Conservation (phyloP, 2,329 filamentous ascomycete species). For the Penicillium aurantiogriseum region DNA sequence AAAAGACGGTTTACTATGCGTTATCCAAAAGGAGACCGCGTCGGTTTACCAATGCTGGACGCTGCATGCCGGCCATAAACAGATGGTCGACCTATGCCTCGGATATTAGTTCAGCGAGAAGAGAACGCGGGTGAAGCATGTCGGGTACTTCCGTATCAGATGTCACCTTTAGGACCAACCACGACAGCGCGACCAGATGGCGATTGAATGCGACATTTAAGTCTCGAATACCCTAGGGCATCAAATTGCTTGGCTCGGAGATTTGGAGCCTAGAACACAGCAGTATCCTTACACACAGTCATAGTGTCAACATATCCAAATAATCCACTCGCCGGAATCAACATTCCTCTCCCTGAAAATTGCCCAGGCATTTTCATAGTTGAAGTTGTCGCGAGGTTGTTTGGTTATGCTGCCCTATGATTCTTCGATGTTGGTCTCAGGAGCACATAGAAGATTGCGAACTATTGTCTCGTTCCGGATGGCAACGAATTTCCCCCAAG, state of each 20-base stretch:
- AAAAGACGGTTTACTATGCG: slow-evolving; percentile 49
- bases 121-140: slow-evolving; percentile 54
- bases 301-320: slow-evolving; percentile 23
- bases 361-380: slow-evolving; percentile 28
- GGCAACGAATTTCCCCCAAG: slow-evolving; percentile 23
- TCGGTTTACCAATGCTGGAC: slow-evolving; percentile 56
- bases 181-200: slow-evolving; percentile 19
- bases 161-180: slow-evolving; percentile 51
- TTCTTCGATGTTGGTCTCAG: slow-evolving; percentile 32
- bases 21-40: slow-evolving; percentile 43
- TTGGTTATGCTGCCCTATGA: slow-evolving; percentile 41
- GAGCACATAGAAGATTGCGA: slow-evolving; percentile 30
- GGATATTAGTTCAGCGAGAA: slow-evolving; percentile 35
- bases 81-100: slow-evolving; percentile 54
- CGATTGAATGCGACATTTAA: slow-evolving; percentile 12
- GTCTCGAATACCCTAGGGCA: slow-evolving; percentile 22
- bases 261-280: slow-evolving; percentile 36
- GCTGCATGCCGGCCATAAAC: slow-evolving; percentile 62
- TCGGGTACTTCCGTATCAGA: slow-evolving; percentile 49
- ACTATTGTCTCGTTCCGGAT: slow-evolving; percentile 41
- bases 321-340: slow-evolving; percentile 60
- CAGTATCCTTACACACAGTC: slow-evolving; percentile 49
- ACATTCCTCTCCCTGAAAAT: slow-evolving; percentile 21
- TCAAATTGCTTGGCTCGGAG: slow-evolving; percentile 19
- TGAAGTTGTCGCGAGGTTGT: slow-evolving; percentile 56